Evolutionary conservation across 2,329 filamentous ascomycete species (phyloP).

Genomic region (Fusarium agapanthi): DNA sequence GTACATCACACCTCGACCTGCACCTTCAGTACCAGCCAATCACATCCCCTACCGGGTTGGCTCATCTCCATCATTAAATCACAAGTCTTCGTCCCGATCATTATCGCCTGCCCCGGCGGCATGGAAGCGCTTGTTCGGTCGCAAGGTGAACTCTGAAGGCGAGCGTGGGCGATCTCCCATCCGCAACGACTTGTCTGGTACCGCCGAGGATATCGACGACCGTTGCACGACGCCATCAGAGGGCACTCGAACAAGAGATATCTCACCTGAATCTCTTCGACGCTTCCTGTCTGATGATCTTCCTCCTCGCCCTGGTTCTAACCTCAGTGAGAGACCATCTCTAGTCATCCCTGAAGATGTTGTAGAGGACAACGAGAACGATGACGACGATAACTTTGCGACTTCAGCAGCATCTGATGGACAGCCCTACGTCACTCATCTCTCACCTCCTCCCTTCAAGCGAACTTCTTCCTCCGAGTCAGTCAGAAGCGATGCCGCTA

Average conservation of each 20-base stretch:
- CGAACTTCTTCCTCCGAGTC: slow-evolving; percentile 47
- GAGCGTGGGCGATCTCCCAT: slow-evolving; percentile 48
- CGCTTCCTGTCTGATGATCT: slow-evolving; percentile 61
- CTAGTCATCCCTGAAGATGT: slow-evolving; percentile 50
- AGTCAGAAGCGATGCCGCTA: slow-evolving; percentile 32
- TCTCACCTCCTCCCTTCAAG: slow-evolving; percentile 64
- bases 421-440: slow-evolving; percentile 53
- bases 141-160: slow-evolving; percentile 50
- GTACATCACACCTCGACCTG: slow-evolving; percentile 73
- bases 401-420: slow-evolving; percentile 58
- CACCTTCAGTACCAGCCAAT: slow-evolving; percentile 48
- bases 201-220: slow-evolving; percentile 19
- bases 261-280: slow-evolving; percentile 65
- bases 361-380: slow-evolving; percentile 54
- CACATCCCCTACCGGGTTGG: slow-evolving; percentile 39
- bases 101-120: slow-evolving; percentile 57
- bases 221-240: slow-evolving; percentile 47
- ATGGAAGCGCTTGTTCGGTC: slow-evolving; percentile 62
- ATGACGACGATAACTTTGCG: slow-evolving; percentile 72
- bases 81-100: slow-evolving; percentile 56
- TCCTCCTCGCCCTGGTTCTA: slow-evolving; percentile 42
- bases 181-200: slow-evolving; percentile 31
- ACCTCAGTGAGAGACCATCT: slow-evolving; percentile 43
- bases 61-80: slow-evolving; percentile 46
- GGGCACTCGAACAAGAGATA: slow-evolving; percentile 57